Percentiles rank a stretch among this genome's conserved stretches.
These are phyloP conservation scores for Diaporthe ampelina DNA, from an alignment of 2,329 filamentous ascomycete species.

Conservation along the genomic window DNA sequence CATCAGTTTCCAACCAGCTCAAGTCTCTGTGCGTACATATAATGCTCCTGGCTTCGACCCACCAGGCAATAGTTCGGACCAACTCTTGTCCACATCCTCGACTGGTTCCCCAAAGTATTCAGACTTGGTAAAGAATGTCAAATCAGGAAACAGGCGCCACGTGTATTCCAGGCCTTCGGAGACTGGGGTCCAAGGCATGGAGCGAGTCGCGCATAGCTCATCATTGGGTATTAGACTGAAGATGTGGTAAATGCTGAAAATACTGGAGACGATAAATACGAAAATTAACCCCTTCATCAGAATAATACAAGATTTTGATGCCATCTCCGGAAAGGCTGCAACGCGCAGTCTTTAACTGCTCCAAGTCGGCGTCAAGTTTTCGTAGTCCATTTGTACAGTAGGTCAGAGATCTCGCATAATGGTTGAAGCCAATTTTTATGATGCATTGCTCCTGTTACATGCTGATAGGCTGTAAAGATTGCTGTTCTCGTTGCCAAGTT, in stretches of 20 bases:
- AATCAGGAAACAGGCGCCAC: not conserved
- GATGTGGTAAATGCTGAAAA: not conserved
- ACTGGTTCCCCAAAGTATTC: conserved; percentile 6
- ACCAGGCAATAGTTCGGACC: not conserved
- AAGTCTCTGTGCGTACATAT: not conserved
- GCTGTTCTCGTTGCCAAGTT: not conserved
- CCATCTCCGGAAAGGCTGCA: not conserved
- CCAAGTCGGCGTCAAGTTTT: not conserved
- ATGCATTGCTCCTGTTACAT: not conserved
- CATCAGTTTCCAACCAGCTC: not conserved
- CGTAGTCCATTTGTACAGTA: not conserved
- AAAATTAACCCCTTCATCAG: not conserved
- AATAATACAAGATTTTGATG: not conserved
- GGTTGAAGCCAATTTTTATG: not conserved
- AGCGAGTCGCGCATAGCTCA: not conserved
- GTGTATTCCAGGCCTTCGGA: not conserved
- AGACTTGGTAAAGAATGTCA: not conserved
- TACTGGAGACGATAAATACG: not conserved
- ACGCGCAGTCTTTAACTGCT: not conserved
- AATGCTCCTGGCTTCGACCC: not conserved
- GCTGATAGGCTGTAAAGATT: not conserved
- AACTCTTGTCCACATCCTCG: not conserved
- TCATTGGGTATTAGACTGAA: not conserved
- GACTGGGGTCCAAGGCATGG: not conserved
- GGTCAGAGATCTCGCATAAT: not conserved